Evolutionary conservation across 2,329 filamentous ascomycete species (phyloP), one percentile per base, ranked within the genome.

Genomic region (Aspergillus sp.): DNA sequence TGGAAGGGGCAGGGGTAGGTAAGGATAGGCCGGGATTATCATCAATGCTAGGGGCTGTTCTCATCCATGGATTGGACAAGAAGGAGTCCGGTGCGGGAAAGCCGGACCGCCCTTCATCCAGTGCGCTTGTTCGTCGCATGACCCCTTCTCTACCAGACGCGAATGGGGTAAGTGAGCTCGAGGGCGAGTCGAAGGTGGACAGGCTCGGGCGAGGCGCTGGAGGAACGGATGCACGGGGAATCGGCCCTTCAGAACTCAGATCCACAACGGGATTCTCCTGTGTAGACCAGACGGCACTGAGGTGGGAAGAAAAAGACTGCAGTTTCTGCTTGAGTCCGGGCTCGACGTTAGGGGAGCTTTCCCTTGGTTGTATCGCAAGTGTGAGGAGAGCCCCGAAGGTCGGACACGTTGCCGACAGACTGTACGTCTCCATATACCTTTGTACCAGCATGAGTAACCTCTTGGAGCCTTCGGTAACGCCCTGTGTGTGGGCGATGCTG

Each of bases 381-480:
- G 64, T 69, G 24, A 75, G 60, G 20, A 73, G 67, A 56, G 70
- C 68, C 19, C 73, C 73, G 50, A 74, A 74, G 0, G 67, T 80
- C 50, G 66, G 73, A 55, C 57, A 70, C 47, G 61, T 71, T 45
- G 66, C 74, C 33, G 63, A 72, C 50, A 69, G 68, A 26, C 73
- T 72, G 54, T 72, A 74, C 14, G 63, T 68, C 36, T 75, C 71
- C 64, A 77, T 62, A 53, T 72, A 66, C 54, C 60, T 57, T 32
- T 69, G 70, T 8, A 75, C 57, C 38, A 75, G 60, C 22, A 67
- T 62, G 10, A 71, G 57, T 5, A 72, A 57, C 11, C 70, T 64
- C 41, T 68, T 65, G 3, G 69, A 69, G 45, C 70, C 69, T 45
- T 69, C 66, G 14, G 60, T 62, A 1, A 68, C 70, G 47, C 66